These are phyloP conservation scores for Sclerotiophoma versabilis DNA, from an alignment of 2,329 filamentous ascomycete genomes.

Conservation along the genomic window DNA sequence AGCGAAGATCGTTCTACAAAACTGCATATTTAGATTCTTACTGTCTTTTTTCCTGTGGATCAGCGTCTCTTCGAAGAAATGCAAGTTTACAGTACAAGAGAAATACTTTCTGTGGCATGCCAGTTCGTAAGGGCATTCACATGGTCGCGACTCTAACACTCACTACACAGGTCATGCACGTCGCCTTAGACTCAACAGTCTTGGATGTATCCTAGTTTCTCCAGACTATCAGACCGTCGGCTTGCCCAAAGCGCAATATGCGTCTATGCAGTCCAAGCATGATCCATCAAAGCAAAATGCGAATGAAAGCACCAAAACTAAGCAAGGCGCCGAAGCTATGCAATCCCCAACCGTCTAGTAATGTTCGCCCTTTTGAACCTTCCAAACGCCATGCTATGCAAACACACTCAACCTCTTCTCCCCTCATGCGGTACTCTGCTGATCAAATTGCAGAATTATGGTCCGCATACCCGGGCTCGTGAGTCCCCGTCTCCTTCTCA, in stretches of 20 bases:
- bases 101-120: too few species aligned
- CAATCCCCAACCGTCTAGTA: conserved; percentile 11
- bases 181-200: background rate
- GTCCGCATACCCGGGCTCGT: conserved; percentile 5
- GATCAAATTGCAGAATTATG: conserved; percentile 6
- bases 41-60: too few species aligned
- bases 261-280: background rate
- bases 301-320: background rate
- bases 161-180: too few species aligned
- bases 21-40: too few species aligned
- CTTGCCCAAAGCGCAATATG: background rate
- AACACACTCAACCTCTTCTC: background rate
- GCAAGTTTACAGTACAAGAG: too few species aligned
- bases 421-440: background rate
- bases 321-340: conserved; percentile 18
- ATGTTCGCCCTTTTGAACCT: conserved; percentile 36
- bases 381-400: conserved; percentile 14
- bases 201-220: background rate
- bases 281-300: background rate
- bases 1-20: too few species aligned
- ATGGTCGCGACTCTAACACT: too few species aligned
- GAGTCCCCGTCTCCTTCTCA: conserved; percentile 5
- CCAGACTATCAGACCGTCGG: background rate
- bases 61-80: too few species aligned
- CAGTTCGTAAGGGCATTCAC: too few species aligned